Base-by-base conservation (phyloP, 2,329 filamentous ascomycete species). In the Monosporascus sp. region DNA sequence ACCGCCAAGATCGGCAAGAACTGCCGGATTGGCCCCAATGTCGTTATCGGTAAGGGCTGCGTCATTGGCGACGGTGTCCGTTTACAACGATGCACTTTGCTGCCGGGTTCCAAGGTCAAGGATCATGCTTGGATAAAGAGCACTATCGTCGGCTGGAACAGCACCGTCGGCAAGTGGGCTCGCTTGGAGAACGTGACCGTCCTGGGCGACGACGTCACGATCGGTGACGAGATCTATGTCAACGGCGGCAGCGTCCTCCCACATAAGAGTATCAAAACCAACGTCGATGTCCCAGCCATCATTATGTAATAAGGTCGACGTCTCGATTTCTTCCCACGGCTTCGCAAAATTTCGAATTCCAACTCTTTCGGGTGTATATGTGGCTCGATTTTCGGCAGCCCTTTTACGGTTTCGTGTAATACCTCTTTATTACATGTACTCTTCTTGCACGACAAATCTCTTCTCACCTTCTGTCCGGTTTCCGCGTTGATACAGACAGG, bases 81-180 rank as follows among this genome's bases (percentile, higher is more conserved):
- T 63, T 82, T 99, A 60, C 93, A 97, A 75, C 86, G 94, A 64
- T 96, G 89, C 67, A 94, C 97, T 24, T 75, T 99, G 52, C 81
- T 99, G 60, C 83, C 87, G 57, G 89, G 90, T 66, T 90, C 88
- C 74, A 96, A 95, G 78, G 87, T 97, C 74, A 97, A 97, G 82
- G 94, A 99, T 70, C 93, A 99, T 72, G 94, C 94, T 47, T 97
- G 93, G 93, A 84, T 99, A 72, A 97, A 97, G 85, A 95, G 89
- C 70, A 94, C 93, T 65, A 97, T 99, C 71, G 91, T 97, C 50
- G 93, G 93, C 67, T 99, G 93, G 93, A 96, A 97, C 82, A 96
- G 90, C 78, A 88, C 85, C 37, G 90, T 99, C 53, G 93, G 93
- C 68, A 89, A 88, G 69, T 99, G 93, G 93, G 93, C 93, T 54